A percentile compares a stretch with the other conserved stretches of the same genome.
Conservation (phyloP, 2,329 filamentous ascomycete genomes). For the Penicillium decumbens region DNA sequence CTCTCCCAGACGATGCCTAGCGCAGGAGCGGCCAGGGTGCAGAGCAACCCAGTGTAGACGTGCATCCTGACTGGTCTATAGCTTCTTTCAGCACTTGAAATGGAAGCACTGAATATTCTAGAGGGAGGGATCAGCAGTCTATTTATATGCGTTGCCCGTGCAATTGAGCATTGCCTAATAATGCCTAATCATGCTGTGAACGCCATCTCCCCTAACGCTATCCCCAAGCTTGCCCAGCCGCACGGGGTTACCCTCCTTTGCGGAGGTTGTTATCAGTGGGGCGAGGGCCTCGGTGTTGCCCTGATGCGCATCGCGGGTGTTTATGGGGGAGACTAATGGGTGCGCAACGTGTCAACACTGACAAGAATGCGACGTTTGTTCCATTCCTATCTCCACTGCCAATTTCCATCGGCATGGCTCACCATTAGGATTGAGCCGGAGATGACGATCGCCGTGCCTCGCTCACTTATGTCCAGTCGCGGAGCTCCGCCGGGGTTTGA, state of each 20-base stretch:
- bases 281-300: background rate
- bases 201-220: background rate
- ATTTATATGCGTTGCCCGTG: slow-evolving; percentile 6
- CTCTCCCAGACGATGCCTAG: slow-evolving; percentile 21
- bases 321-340: background rate
- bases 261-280: slow-evolving; percentile 7
- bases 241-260: slow-evolving; percentile 12
- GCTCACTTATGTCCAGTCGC: background rate
- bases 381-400: background rate
- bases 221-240: slow-evolving; percentile 1
- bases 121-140: slow-evolving; percentile 4
- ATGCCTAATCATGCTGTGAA: background rate
- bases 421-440: background rate
- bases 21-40: slow-evolving; percentile 18
- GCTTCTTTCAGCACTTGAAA: background rate
- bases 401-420: background rate
- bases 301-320: background rate
- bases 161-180: background rate
- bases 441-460: background rate
- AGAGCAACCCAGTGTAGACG: slow-evolving; percentile 19
- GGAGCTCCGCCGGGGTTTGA: background rate
- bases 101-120: background rate
- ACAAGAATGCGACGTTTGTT: background rate
- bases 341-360: background rate
- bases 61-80: slow-evolving; percentile 10